These are phyloP conservation scores for Xylariaceae sp. DNA, from an alignment of 2,329 filamentous ascomycete species.

Conservation along the genomic window DNA sequence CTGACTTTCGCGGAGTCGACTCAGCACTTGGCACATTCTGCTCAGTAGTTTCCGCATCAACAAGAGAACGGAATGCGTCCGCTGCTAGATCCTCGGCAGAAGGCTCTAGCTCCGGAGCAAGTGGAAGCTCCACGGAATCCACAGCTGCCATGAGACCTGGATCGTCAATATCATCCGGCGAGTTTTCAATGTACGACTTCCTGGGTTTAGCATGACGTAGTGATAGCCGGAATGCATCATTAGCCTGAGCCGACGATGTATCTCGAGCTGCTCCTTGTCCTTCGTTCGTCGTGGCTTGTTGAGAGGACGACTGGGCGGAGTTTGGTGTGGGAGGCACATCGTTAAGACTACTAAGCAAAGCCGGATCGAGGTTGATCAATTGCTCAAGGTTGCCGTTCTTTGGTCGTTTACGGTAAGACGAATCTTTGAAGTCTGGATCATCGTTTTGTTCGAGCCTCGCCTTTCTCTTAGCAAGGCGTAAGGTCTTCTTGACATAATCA, in stretches of 20 bases:
- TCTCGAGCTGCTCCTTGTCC: slow-evolving; percentile 17
- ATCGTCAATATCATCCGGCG: slow-evolving; percentile 42
- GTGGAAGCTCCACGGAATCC: slow-evolving; percentile 13
- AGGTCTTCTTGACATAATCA: slow-evolving; percentile 51
- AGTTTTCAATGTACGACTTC: slow-evolving; percentile 47
- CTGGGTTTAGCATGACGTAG: slow-evolving; percentile 50
- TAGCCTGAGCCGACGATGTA: slow-evolving; percentile 9
- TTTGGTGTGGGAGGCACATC: slow-evolving; percentile 25
- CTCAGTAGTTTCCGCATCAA: slow-evolving; percentile 17
- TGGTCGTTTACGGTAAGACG: slow-evolving; percentile 41
- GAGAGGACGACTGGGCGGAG: slow-evolving; percentile 13
- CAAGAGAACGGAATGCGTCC: slow-evolving; percentile 33
- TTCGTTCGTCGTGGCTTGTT: slow-evolving; percentile 10
- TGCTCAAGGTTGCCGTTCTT: slow-evolving; percentile 34
- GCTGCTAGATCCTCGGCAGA: slow-evolving; percentile 40
- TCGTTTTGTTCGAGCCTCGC: slow-evolving; percentile 49
- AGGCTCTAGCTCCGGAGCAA: slow-evolving; percentile 6
- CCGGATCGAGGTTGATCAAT: slow-evolving; percentile 48
- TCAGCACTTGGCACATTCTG: slow-evolving; percentile 1
- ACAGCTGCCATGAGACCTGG: slow-evolving; percentile 25
- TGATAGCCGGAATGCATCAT: slow-evolving; percentile 43
- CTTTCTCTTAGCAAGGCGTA: slow-evolving; percentile 49
- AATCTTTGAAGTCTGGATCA: slow-evolving; percentile 48
- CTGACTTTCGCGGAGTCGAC: slow-evolving; percentile 22
- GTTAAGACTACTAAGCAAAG: slow-evolving; percentile 38